These are phyloP conservation scores for Sphaerostilbella broomeana DNA, from an alignment of 2,329 filamentous ascomycete genomes.

Conservation along the genomic window DNA sequence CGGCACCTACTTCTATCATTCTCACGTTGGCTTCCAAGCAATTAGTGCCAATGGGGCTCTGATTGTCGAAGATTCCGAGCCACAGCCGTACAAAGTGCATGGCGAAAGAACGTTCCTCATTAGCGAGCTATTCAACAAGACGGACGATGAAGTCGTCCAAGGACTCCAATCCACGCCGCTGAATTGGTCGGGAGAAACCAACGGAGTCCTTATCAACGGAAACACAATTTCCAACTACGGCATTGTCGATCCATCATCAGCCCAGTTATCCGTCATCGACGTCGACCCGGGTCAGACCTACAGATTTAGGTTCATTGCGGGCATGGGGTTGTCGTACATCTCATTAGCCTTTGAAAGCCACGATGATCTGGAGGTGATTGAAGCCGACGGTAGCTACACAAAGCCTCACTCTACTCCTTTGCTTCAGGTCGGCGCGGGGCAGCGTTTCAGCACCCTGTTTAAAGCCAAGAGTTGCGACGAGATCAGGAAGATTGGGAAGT, in stretches of 20 bases:
- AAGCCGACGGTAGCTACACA: slow-evolving; percentile 52
- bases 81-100: slow-evolving; percentile 52
- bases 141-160: slow-evolving; percentile 44
- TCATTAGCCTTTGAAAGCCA: slow-evolving; percentile 53
- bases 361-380: slow-evolving; percentile 49
- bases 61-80: slow-evolving; percentile 46
- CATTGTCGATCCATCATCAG: slow-evolving; percentile 18
- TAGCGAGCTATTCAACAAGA: slow-evolving; percentile 50
- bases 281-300: slow-evolving; percentile 56
- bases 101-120: slow-evolving; percentile 52
- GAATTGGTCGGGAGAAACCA: slow-evolving; percentile 52
- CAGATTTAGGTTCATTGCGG: slow-evolving; percentile 54
- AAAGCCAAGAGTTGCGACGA: slow-evolving; percentile 36
- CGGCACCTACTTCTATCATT: slow-evolving; percentile 64
- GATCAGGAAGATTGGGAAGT: slow-evolving; percentile 16
- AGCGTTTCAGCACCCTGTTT: slow-evolving; percentile 54
- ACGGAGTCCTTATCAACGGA: slow-evolving; percentile 22
- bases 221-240: slow-evolving; percentile 21
- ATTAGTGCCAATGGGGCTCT: slow-evolving; percentile 50
- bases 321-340: slow-evolving; percentile 46
- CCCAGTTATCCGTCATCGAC: slow-evolving; percentile 43
- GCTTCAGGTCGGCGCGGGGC: slow-evolving; percentile 51
- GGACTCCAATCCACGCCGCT: slow-evolving; percentile 45
- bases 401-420: slow-evolving; percentile 38
- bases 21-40: slow-evolving; percentile 58